Evolutionary conservation across 83 land plant species (phyloP), one percentile per base, ranked within the genome.

Genomic region (Picea abies): DNA sequence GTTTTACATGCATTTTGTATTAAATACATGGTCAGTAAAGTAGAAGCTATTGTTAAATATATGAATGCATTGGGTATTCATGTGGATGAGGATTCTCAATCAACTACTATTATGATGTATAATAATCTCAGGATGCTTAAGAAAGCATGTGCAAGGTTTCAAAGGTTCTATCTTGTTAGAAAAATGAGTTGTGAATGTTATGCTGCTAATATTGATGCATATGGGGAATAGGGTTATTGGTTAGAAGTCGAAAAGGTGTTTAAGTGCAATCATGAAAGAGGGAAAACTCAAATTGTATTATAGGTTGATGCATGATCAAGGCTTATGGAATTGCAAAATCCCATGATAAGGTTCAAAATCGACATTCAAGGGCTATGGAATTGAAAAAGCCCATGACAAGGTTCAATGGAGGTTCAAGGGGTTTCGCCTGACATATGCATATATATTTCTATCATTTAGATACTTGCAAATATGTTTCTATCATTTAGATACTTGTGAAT

Each of bases 291-390:
- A 17, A 89, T 80, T 70, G 88, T 87, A 1, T 29, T 86, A 63
- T 87, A 81, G 44, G 91, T 90, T 70, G 94, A 96, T 85, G 97
- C 78, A 94, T 96, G 98, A 84, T 96, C 4, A 96, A 96, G 81
- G 92, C 94, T 12, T 96, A 96, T 84, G 97, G 95, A 10, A 81
- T 88, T 7, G 87, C 81, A 16, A 84, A 86, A 72, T 56, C 60
- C 49, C 90, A 86, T 78, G 81, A 84, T 23, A 83, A 88, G 76
- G 95, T 93, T 47, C 84, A n/a, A n/a, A n/a, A n/a, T 90, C 37
- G 35, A 87, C 60, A 75, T 89, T 94, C 86, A 87, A 88, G 75
- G 87, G 83, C n/a, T n/a, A n/a, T n/a, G n/a, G n/a, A n/a, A n/a
- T n/a, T n/a, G n/a, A n/a, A n/a, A n/a, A n/a, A n/a, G n/a, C n/a